phyloP scores from a whole-genome alignment of 1,284 basidiomycete genomes.

The Marasmius fiardii region DNA sequence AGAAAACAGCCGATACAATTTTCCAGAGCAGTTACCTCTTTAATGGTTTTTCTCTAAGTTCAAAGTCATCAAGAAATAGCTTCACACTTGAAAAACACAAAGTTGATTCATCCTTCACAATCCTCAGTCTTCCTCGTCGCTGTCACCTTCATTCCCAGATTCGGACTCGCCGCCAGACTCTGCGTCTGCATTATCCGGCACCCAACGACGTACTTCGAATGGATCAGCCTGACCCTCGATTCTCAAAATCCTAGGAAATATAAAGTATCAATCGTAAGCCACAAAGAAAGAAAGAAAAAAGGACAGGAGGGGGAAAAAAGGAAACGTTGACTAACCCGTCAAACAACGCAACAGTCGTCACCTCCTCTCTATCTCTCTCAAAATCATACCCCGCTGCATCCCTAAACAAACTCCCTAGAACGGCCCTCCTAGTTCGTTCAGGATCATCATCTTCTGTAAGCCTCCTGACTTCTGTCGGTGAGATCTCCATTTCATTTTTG shows the following conservation, averaged over 20 bases:
- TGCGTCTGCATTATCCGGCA: neutral
- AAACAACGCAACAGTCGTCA: conserved; percentile 32
- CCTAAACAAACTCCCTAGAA: conserved; percentile 20
- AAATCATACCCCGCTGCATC: conserved; percentile 30
- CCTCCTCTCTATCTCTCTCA: conserved; percentile 34
- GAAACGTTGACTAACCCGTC: conserved; percentile 34
- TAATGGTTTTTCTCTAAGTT: too few relatives aligned
- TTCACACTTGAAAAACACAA: too few relatives aligned
- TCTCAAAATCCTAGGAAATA: conserved; percentile 37
- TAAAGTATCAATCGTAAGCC: too few relatives aligned
- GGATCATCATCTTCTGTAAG: conserved; percentile 29
- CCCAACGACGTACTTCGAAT: conserved; percentile 37
- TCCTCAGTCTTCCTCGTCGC: too few relatives aligned
- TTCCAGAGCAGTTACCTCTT: too few relatives aligned
- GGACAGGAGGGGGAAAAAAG: too few relatives aligned
- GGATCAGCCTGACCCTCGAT: conserved; percentile 49
- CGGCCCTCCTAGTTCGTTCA: conserved; percentile 32
- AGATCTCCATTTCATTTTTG: conserved; percentile 36
- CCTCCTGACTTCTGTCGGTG: conserved; percentile 43
- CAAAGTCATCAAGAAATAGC: too few relatives aligned
- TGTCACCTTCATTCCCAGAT: neutral
- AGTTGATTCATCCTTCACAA: too few relatives aligned
- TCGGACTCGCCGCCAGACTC: too few relatives aligned
- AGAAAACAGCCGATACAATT: too few relatives aligned
- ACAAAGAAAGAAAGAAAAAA: too few relatives aligned